These are phyloP conservation scores for Staphylotrichum tortipilum DNA, from an alignment of 495 filamentous ascomycete genomes.

Conservation along the genomic window DNA sequence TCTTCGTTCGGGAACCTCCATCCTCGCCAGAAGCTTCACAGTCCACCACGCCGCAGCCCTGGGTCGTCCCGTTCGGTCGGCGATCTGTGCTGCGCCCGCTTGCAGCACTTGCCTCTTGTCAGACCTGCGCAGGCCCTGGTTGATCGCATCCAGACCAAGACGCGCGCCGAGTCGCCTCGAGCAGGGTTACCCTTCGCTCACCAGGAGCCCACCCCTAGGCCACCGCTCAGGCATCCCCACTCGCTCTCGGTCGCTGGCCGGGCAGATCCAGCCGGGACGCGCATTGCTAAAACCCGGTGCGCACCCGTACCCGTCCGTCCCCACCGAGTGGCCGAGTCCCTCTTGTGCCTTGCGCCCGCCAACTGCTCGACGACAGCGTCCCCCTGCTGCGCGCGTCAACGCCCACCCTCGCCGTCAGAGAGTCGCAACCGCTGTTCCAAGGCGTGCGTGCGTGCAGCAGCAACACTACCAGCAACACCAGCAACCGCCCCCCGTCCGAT, in stretches of 20 bases:
- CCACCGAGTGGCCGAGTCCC: slow-evolving; percentile 10
- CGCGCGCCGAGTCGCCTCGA: slow-evolving; percentile 5
- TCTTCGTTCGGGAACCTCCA: no score
- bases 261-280: slow-evolving; percentile 4
- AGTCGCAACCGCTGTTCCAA: not conserved
- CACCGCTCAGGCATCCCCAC: slow-evolving; percentile 1
- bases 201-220: slow-evolving; percentile 9
- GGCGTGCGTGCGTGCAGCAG: not conserved
- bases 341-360: slow-evolving; percentile 6
- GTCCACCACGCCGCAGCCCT: no score
- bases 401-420: not conserved
- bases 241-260: slow-evolving; percentile 12
- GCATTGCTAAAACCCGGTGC: slow-evolving; percentile 21
- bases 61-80: no score
- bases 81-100: no score
- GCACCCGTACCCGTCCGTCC: slow-evolving; percentile 13
- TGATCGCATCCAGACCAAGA: no score
- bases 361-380: slow-evolving; percentile 4
- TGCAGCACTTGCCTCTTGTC: no score
- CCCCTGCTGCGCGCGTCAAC: not conserved
- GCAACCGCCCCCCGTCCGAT: not conserved
- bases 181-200: slow-evolving; percentile 18
- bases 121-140: slow-evolving; percentile 1
- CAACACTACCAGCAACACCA: no score
- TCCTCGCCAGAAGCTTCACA: no score